A percentile compares a stretch with the other conserved stretches of the same genome.
Evolutionary conservation across 2,329 filamentous ascomycete genomes (phyloP).

Genomic region (Thielaviopsis populi): DNA sequence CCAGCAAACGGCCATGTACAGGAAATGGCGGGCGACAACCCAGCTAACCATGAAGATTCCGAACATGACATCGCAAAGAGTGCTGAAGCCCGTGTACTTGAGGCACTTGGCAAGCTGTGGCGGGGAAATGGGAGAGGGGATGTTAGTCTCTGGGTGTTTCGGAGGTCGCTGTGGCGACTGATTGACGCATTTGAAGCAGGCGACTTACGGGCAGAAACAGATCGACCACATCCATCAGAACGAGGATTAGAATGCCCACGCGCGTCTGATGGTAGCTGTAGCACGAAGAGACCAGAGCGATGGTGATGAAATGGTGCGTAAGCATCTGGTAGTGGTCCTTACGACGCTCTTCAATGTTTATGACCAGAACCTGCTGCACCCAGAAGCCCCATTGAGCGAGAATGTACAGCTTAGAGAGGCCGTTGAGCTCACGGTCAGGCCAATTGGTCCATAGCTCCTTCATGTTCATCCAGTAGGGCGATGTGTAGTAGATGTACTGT

Average conservation of each 20-base stretch:
- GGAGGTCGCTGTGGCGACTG: not conserved
- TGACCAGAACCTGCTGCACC: slow-evolving; percentile 84
- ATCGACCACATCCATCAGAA: slow-evolving; percentile 88
- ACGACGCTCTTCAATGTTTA: slow-evolving; percentile 83
- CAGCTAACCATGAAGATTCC: slow-evolving; percentile 74
- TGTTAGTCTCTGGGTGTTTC: slow-evolving; percentile 16
- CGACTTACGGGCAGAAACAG: slow-evolving; percentile 63
- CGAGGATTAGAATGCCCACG: slow-evolving; percentile 76
- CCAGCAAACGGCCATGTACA: slow-evolving; percentile 68
- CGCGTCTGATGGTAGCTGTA: slow-evolving; percentile 80
- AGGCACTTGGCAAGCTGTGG: slow-evolving; percentile 72
- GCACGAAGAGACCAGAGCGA: slow-evolving; percentile 59
- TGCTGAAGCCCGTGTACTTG: slow-evolving; percentile 70
- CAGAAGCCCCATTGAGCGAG: slow-evolving; percentile 83
- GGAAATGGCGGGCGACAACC: slow-evolving; percentile 67
- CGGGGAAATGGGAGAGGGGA: not conserved
- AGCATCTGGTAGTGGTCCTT: slow-evolving; percentile 98
- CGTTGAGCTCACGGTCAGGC: slow-evolving; percentile 61
- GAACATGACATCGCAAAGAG: slow-evolving; percentile 67
- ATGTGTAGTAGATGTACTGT: slow-evolving; percentile 67
- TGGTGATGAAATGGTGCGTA: slow-evolving; percentile 83
- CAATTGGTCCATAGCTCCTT: slow-evolving; percentile 69
- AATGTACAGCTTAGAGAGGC: slow-evolving; percentile 75
- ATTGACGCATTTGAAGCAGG: not conserved
- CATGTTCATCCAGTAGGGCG: slow-evolving; percentile 64